Evolutionary conservation across 257 asterid genomes (phyloP), one percentile per base, ranked within the genome.

Genomic region (Orobanche coerulescens): DNA sequence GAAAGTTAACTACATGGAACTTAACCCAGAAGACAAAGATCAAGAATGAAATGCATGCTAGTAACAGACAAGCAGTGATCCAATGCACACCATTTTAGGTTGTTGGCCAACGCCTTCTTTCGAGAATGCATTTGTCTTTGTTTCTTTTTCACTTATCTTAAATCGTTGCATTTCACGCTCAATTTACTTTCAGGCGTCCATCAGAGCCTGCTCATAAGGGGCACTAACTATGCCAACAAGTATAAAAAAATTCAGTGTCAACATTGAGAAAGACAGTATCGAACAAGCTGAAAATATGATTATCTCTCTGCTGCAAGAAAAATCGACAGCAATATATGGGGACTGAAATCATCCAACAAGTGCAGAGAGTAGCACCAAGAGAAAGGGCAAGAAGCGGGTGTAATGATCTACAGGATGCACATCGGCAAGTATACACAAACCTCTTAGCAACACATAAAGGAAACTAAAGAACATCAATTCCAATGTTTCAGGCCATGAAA

Each of bases 151-250:
- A 75, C 99, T 89, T 47, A 93, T 80, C 76, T 89, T 93, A 73
- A 93, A 93, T 61, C 97, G 79, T 62, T 93, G 97, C 99, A 93
- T 93, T 76, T 93, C 97, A 61, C 93, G 90, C 78, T 93, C 99
- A 68, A 93, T 93, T 63, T 72, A 90, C 81, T 89, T 93, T 70
- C 99, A 91, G 71, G 99, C 88, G 73, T 93, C 99, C 99, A 93
- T 87, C 82, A 93, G 90, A 74, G 96, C 96, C 89, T 93, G 97
- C 95, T 89, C 99, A 84, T 89, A 93, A 82, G 97, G 84, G 78
- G 99, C 96, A 86, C 99, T 93, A 86, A 96, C 96, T 93, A 84
- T 78, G 94, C 80, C 89, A 84, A 82, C 65, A 77, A 42, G 82
- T 78, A 76, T 79, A 82, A 72, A 79, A 81, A 78, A 76, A 80